Conservation (phyloP, 257 asterid genomes). For the Scutellaria galericulata region DNA sequence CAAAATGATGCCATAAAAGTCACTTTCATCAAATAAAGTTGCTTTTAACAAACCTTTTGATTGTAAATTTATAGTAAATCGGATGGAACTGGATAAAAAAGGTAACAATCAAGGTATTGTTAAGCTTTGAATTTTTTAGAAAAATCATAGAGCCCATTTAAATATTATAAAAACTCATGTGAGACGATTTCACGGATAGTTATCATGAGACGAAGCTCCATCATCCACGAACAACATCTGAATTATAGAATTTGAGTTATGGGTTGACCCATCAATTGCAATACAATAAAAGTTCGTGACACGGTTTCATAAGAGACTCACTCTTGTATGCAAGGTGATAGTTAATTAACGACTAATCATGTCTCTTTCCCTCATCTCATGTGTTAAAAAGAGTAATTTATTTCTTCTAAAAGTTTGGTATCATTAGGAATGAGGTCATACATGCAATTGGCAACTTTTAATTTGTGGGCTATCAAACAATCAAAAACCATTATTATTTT, state of each 20-base stretch:
- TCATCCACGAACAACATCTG: too few species aligned
- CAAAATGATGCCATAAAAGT: too few species aligned
- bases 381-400: background rate
- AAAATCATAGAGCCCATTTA: background rate
- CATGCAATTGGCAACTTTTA: conserved; percentile 5
- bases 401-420: background rate
- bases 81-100: too few species aligned
- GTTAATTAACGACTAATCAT: background rate
- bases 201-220: too few species aligned
- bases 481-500: background rate
- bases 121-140: background rate
- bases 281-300: too few species aligned
- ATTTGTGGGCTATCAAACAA: conserved; percentile 4
- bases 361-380: background rate
- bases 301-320: too few species aligned
- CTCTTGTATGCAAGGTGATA: background rate
- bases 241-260: too few species aligned
- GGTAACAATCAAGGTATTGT: background rate
- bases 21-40: too few species aligned
- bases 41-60: too few species aligned
- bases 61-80: too few species aligned
- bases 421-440: background rate
- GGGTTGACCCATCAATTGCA: too few species aligned
- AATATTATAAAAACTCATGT: background rate
- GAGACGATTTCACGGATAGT: too few species aligned